These are phyloP conservation scores for Geosiphon pyriformis DNA, from an alignment of 192 early-diverging fungal species.

Conservation along the genomic window DNA sequence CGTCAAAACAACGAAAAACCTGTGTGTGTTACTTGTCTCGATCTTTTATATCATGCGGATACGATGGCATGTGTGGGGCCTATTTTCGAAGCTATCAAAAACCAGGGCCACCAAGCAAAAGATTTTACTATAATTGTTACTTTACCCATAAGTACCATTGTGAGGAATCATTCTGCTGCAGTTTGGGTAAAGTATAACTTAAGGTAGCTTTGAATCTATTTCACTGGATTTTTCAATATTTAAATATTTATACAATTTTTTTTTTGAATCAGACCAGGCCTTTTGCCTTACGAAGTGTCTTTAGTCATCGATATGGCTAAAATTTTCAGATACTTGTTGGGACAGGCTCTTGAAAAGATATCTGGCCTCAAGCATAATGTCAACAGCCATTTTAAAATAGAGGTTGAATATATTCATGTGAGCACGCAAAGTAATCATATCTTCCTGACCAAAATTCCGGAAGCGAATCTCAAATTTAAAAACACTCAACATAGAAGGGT, in stretches of 20 bases:
- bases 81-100: slow-evolving; percentile 10
- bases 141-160: slow-evolving; percentile 27
- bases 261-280: neutral
- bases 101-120: slow-evolving; percentile 27
- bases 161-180: slow-evolving; percentile 29
- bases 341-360: slow-evolving; percentile 6
- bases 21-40: slow-evolving; percentile 16
- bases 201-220: neutral
- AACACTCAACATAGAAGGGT: no score
- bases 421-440: slow-evolving; percentile 46
- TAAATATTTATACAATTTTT: neutral
- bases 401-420: slow-evolving; percentile 42
- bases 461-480: slow-evolving; percentile 9
- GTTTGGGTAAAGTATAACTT: slow-evolving; percentile 14
- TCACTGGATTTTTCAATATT: neutral
- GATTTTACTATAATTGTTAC: slow-evolving; percentile 27
- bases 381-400: slow-evolving; percentile 41
- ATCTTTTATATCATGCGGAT: slow-evolving; percentile 16
- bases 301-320: slow-evolving; percentile 2
- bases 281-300: neutral
- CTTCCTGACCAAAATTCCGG: slow-evolving; percentile 41
- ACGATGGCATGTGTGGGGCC: slow-evolving; percentile 12
- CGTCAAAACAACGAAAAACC: slow-evolving; percentile 3
- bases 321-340: slow-evolving; percentile 7
- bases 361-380: neutral